phyloP scores from a whole-genome alignment of 2,329 filamentous ascomycete species.

The Teratosphaeria zuluensis region DNA sequence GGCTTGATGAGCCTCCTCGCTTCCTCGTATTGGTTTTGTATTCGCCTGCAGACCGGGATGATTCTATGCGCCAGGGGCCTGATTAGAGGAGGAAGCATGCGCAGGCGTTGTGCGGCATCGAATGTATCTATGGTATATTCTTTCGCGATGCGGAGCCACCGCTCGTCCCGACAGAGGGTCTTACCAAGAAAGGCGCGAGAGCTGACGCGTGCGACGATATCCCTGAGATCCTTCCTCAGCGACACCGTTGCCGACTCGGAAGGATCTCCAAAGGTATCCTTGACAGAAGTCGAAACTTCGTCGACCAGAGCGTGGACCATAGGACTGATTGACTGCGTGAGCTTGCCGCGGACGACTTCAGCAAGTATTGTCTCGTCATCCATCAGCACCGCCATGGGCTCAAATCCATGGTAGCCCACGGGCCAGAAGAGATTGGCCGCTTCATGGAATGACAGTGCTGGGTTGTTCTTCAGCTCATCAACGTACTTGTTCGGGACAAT shows the following conservation, averaged over 20 bases:
- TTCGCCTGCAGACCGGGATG: conserved; percentile 23
- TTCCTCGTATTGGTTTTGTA: conserved; percentile 21
- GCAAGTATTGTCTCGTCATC: conserved; percentile 10
- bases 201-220: conserved; percentile 30
- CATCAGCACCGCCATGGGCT: conserved; percentile 7
- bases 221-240: conserved; percentile 18
- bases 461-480: conserved; percentile 10
- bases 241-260: conserved; percentile 9
- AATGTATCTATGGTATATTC: conserved; percentile 29
- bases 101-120: conserved; percentile 24
- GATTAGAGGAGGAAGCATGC: conserved; percentile 25
- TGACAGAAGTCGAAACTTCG: conserved; percentile 10
- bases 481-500: conserved; percentile 13
- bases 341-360: conserved; percentile 12
- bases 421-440: conserved; percentile 7
- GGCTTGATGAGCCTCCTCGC: conserved; percentile 27
- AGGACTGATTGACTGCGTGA: conserved; percentile 17
- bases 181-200: conserved; percentile 33
- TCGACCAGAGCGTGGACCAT: conserved; percentile 17
- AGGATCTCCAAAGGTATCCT: conserved; percentile 13
- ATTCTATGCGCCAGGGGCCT: conserved; percentile 27
- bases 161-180: conserved; percentile 26
- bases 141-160: conserved; percentile 29
- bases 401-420: conserved; percentile 1
- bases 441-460: conserved; percentile 11